phyloP scores from a whole-genome alignment of 2,329 filamentous ascomycete genomes.

The Claviceps sp. region DNA sequence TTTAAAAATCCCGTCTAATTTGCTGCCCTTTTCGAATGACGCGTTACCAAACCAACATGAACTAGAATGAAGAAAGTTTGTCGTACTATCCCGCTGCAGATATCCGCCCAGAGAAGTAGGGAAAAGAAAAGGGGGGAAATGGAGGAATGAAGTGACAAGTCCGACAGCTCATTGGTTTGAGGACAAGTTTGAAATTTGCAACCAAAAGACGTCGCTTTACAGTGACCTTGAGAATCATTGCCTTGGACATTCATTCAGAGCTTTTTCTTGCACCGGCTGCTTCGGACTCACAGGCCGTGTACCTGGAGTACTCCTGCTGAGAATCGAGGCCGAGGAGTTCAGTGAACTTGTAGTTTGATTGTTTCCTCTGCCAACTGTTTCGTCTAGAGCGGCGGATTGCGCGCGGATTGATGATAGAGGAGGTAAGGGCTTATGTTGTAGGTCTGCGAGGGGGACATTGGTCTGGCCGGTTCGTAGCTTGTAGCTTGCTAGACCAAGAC shows the following conservation, averaged over 20 bases:
- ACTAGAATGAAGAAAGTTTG: neutral
- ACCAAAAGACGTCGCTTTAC: neutral
- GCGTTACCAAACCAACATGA: neutral
- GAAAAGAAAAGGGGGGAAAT: neutral
- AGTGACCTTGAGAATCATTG: neutral
- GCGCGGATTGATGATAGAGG: slow-evolving; percentile 12
- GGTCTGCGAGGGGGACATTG: slow-evolving; percentile 46
- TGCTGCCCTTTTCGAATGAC: neutral
- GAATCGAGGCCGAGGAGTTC: neutral
- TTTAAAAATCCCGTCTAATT: neutral
- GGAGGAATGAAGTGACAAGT: neutral
- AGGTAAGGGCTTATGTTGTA: slow-evolving; percentile 29
- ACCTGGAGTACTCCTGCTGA: neutral
- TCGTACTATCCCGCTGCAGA: neutral
- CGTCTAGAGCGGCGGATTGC: slow-evolving; percentile 10
- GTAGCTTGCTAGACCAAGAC: slow-evolving; percentile 60
- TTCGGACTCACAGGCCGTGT: neutral
- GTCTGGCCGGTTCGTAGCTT: slow-evolving; percentile 64
- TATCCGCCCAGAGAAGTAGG: neutral
- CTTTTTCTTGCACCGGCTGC: neutral
- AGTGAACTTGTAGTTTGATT: neutral
- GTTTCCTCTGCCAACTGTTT: neutral
- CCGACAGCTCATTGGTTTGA: neutral
- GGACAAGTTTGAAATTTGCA: neutral
- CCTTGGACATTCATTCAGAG: neutral